Conservation (phyloP, 208 protist species). For the Perkinsela sp. region DNA sequence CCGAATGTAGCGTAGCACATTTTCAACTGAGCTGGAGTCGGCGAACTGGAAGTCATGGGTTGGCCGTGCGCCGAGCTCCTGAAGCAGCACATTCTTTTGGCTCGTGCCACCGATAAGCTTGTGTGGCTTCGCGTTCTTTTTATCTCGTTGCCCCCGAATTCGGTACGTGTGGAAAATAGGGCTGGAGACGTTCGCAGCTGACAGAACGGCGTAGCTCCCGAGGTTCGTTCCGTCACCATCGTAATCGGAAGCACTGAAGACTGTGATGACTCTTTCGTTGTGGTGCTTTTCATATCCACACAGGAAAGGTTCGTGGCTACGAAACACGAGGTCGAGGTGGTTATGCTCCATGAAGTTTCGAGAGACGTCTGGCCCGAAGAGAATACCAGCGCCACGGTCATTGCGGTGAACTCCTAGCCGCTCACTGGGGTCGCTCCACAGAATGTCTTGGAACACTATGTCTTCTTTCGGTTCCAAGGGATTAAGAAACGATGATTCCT, state of each 20-base stretch:
- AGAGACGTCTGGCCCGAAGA: conserved; percentile 78
- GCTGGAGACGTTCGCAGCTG: conserved; percentile 23
- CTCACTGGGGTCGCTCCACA: conserved; percentile 79
- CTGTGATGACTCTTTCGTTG: conserved; percentile 66
- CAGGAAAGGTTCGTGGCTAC: conserved; percentile 76
- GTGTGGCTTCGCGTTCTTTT: background rate
- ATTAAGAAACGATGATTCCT: background rate
- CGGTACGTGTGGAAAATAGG: conserved; percentile 38
- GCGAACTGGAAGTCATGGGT: background rate
- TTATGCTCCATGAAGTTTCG: conserved; percentile 69
- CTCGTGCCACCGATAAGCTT: background rate
- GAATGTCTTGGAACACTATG: conserved; percentile 76
- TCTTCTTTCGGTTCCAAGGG: conserved; percentile 45
- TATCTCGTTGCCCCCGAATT: conserved; percentile 6
- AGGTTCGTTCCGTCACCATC: conserved; percentile 65
- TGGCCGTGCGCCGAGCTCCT: background rate
- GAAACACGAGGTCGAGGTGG: conserved; percentile 64
- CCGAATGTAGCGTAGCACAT: conserved; percentile 40
- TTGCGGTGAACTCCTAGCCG: conserved; percentile 40
- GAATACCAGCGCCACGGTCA: conserved; percentile 69
- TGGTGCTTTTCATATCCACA: conserved; percentile 73
- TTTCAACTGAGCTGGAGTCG: conserved; percentile 16
- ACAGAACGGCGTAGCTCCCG: conserved; percentile 29
- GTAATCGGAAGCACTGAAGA: conserved; percentile 94
- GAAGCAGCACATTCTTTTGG: background rate